Evolutionary conservation across 305 asterid genomes (phyloP).

Genomic region (Fraxinus latifolia): DNA sequence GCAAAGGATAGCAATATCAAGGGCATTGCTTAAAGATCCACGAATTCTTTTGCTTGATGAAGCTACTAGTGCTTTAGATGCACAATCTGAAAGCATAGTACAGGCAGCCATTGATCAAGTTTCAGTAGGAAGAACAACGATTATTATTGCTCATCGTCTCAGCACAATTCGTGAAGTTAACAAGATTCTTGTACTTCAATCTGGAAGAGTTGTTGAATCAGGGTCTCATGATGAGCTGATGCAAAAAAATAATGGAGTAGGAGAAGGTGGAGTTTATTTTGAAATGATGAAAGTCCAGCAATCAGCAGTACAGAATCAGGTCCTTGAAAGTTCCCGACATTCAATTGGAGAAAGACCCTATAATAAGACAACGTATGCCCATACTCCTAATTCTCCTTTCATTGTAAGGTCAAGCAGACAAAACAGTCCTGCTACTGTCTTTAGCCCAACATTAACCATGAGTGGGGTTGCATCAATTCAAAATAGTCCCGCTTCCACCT

Average conservation of each 20-base stretch:
- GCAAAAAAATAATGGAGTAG: conserved; percentile 29
- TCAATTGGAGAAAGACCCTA: conserved; percentile 1
- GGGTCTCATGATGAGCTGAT: conserved; percentile 66
- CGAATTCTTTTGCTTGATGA: conserved; percentile 70
- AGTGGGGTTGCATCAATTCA: conserved; percentile 38
- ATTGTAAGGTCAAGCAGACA: conserved; percentile 32
- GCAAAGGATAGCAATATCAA: conserved; percentile 73
- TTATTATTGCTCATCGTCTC: conserved; percentile 67
- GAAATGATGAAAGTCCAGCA: conserved; percentile 56
- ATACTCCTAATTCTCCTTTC: conserved; percentile 22
- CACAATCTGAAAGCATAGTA: conserved; percentile 66
- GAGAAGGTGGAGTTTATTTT: conserved; percentile 42
- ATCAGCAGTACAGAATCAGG: conserved; percentile 24
- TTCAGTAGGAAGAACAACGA: conserved; percentile 61
- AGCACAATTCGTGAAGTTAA: conserved; percentile 51
- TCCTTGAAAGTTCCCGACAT: conserved; percentile 4
- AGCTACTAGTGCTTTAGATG: conserved; percentile 79
- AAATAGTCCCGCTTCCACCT: conserved; percentile 15
- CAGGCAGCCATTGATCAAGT: conserved; percentile 66
- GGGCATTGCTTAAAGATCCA: conserved; percentile 66
- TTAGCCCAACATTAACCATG: conserved; percentile 34
- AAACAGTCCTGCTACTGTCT: conserved; percentile 38
- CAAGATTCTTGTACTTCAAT: conserved; percentile 49
- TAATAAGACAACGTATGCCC: background rate
- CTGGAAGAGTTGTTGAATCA: conserved; percentile 58